Evolutionary conservation across 2,329 filamentous ascomycete genomes (phyloP).

Genomic region (Fusarium fujikuroi): DNA sequence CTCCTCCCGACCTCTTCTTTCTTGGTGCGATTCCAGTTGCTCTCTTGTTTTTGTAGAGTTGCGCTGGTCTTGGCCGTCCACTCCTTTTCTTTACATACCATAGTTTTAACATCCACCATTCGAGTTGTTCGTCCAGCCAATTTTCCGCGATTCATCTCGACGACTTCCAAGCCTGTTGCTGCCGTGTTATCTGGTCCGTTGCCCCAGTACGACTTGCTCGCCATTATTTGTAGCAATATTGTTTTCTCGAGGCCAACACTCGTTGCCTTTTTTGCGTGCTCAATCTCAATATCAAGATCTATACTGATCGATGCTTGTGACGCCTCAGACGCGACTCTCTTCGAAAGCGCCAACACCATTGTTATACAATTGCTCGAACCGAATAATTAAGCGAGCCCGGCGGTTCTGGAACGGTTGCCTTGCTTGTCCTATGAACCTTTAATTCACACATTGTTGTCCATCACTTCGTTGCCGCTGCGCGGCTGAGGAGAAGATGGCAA

Average conservation of each 20-base stretch:
- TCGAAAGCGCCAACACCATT: slow-evolving; percentile 6
- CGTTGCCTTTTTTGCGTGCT: slow-evolving; percentile 18
- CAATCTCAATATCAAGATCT: slow-evolving; percentile 26
- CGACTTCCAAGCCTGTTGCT: slow-evolving; percentile 31
- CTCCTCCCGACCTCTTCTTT: slow-evolving; percentile 41
- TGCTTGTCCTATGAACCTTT: slow-evolving; percentile 54
- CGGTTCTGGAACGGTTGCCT: slow-evolving; percentile 6
- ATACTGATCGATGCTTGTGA: slow-evolving; percentile 36
- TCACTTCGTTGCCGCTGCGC: slow-evolving; percentile 61
- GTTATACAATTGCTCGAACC: slow-evolving; percentile 6
- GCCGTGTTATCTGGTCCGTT: slow-evolving; percentile 40
- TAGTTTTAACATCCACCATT: slow-evolving; percentile 35
- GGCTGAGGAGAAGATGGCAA: slow-evolving; percentile 59
- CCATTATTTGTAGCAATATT: slow-evolving; percentile 14
- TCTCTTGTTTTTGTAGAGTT: slow-evolving; percentile 58
- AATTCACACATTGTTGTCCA: slow-evolving; percentile 51
- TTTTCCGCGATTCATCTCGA: slow-evolving; percentile 38
- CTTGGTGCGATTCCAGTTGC: slow-evolving; percentile 68
- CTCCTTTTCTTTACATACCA: slow-evolving; percentile 57
- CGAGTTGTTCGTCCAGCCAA: slow-evolving; percentile 42
- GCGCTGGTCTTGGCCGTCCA: slow-evolving; percentile 70
- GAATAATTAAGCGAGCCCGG: slow-evolving; percentile 19
- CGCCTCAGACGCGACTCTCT: slow-evolving; percentile 25
- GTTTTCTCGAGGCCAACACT: slow-evolving; percentile 12
- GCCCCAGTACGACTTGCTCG: slow-evolving; percentile 15